Conservation (phyloP, 2,329 filamentous ascomycete species). For the Xenoacremonium recifei region DNA sequence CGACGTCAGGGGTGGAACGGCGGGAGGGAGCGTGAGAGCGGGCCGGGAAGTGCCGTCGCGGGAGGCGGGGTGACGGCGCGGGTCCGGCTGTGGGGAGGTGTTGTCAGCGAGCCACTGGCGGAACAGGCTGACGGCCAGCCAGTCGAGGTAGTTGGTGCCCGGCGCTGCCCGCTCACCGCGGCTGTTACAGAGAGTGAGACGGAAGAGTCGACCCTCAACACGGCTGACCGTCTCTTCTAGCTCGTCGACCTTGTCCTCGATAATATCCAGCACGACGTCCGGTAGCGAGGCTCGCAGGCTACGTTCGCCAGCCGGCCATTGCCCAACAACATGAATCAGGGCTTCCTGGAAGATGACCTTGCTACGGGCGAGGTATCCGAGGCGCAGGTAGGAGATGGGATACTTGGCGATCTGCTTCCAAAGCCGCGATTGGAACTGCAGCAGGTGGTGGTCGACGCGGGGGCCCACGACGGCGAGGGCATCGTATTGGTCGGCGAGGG, state of each 20-base stretch:
- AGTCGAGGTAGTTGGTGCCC: constrained; percentile 78
- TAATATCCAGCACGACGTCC: constrained; percentile 76
- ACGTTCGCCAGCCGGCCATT: constrained; percentile 81
- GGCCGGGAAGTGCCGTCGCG: constrained; percentile 26
- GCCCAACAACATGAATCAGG: constrained; percentile 88
- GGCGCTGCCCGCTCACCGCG: constrained; percentile 82
- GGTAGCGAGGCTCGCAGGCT: constrained; percentile 75
- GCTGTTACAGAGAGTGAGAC: constrained; percentile 74
- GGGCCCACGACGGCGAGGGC: constrained; percentile 84
- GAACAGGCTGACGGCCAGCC: constrained; percentile 84
- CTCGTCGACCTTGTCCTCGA: constrained; percentile 94
- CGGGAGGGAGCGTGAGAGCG: constrained; percentile 35
- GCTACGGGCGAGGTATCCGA: constrained; percentile 82
- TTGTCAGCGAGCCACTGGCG: constrained; percentile 92
- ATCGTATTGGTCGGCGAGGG: constrained; percentile 92
- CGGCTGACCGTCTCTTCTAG: constrained; percentile 78
- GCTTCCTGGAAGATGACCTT: constrained; percentile 85
- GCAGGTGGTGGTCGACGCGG: constrained; percentile 86
- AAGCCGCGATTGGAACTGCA: constrained; percentile 85
- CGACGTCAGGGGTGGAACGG: constrained; percentile 51
- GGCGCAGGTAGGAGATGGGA: constrained; percentile 84
- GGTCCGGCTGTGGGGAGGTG: constrained; percentile 63
- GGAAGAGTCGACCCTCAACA: constrained; percentile 79
- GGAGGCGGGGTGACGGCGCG: constrained; percentile 25
- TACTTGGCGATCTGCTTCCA: constrained; percentile 98